Percentiles rank a stretch among this genome's conserved stretches.
phyloP scores from a whole-genome alignment of 1,139 yeast genomes.

The Zygosaccharomyces sapae region DNA sequence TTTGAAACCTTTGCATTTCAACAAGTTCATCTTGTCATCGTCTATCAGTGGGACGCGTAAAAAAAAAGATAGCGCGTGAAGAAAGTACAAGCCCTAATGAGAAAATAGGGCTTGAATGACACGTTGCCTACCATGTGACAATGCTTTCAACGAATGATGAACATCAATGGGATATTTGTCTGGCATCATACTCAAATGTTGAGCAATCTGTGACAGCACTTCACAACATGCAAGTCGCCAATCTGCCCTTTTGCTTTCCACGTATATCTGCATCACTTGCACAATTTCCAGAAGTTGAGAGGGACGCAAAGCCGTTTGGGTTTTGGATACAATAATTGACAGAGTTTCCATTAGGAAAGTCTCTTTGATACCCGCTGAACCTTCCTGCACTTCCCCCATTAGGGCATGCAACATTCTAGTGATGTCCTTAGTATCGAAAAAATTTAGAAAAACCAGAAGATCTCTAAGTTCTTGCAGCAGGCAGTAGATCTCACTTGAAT shows the following conservation, averaged over 20 bases:
- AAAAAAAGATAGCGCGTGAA: background rate
- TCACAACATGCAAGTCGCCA: constrained; percentile 24
- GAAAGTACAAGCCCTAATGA: background rate
- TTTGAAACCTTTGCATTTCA: background rate
- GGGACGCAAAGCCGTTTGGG: constrained; percentile 5
- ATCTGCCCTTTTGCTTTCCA: constrained; percentile 16
- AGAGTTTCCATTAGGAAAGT: constrained; percentile 25
- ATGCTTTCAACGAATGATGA: background rate
- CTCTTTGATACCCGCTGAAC: constrained; percentile 15
- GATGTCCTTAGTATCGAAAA: constrained; percentile 19
- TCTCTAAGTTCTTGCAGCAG: constrained; percentile 27
- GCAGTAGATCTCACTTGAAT: constrained; percentile 26
- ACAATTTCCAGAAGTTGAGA: constrained; percentile 25
- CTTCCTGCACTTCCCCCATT: constrained; percentile 15
- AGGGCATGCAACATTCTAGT: constrained; percentile 21
- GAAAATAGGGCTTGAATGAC: background rate
- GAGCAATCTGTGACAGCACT: constrained; percentile 13
- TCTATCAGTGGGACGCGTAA: background rate
- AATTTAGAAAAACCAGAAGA: constrained; percentile 15
- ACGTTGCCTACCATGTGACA: constrained; percentile 2
- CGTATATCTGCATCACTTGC: constrained; percentile 16
- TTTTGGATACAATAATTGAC: constrained; percentile 8
- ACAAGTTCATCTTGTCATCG: background rate
- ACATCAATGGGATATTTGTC: background rate
- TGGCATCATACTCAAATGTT: constrained; percentile 1